phyloP scores from a whole-genome alignment of 371 early-diverging fungal genomes.

The Actinomortierella ambigua region DNA sequence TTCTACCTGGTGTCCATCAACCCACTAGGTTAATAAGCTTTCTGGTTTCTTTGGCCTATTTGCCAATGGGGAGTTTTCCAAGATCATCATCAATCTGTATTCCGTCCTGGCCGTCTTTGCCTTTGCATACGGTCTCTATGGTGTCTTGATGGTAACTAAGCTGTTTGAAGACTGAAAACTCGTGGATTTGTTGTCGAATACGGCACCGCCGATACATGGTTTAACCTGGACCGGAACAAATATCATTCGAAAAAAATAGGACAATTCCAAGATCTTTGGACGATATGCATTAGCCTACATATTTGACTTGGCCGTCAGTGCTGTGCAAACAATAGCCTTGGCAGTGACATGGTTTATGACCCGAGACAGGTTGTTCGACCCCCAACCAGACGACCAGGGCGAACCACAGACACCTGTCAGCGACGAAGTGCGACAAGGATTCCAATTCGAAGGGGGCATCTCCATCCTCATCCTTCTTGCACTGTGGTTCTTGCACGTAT shows the following conservation, averaged over 20 bases:
- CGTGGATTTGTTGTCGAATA: no score
- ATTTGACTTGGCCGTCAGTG: constrained; percentile 34
- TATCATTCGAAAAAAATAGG: constrained; percentile 13
- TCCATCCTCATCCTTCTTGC: constrained; percentile 34
- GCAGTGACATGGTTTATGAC: constrained; percentile 43
- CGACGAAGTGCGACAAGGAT: constrained; percentile 37
- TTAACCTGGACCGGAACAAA: not conserved
- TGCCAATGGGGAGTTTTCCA: constrained; percentile 32
- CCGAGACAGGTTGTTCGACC: constrained; percentile 30
- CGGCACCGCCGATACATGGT: not conserved
- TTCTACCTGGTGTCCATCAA: not conserved
- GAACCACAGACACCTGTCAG: constrained; percentile 23
- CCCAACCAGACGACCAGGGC: constrained; percentile 28
- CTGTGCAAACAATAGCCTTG: constrained; percentile 30
- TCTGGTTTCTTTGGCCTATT: constrained; percentile 47
- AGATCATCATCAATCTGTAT: constrained; percentile 38
- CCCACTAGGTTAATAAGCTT: constrained; percentile 33
- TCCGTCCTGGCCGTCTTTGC: constrained; percentile 43
- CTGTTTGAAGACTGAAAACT: no score
- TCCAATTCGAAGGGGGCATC: constrained; percentile 42
- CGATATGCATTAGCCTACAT: constrained; percentile 40
- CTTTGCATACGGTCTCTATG: constrained; percentile 44
- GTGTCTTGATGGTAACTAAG: constrained; percentile 42
- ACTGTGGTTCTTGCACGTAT: constrained; percentile 44
- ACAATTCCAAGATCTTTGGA: constrained; percentile 34